Base-by-base conservation (phyloP, 345 rosid species). In the Linum trigynum region DNA sequence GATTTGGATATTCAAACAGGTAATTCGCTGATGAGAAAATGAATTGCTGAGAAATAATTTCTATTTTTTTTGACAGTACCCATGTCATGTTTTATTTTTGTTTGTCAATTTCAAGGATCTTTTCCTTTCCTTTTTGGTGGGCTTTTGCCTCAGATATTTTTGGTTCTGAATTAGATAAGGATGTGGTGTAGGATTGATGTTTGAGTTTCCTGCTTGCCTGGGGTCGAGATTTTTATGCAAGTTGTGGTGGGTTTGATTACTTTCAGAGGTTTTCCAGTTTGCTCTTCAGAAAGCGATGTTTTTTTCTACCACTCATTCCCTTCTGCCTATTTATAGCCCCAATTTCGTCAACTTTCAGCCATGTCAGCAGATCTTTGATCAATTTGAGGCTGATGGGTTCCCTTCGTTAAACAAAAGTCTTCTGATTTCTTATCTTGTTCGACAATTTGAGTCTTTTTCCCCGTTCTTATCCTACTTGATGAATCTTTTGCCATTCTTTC, bases 151-250 rank as follows among this genome's bases (percentile, higher is more conserved):
- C 12, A 55, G 65, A 57, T 66, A 16, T 65, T 71, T 61, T 43
- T 36, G 53, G 17, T 57, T 5, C 69, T 66, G 64, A 61, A 67
- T 15, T 48, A 66, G 66, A 72, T 66, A 16, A 74, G 77, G 67
- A 57, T 79, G 85, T 79, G 87, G 86, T 67, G 82, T 74, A 72
- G 84, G 77, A 71, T 82, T 73, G 89, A 84, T 67, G 67, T 66
- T 7, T 57, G 61, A 32, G 61, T 48, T 57, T 57, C 17, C 61
- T 57, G 61, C 23, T 37, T 23, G 38, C 23, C 38, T 6, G 9
- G 53, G 53, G 53, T 48, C 53, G 15, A 48, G 53, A 48, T 48
- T 48, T 48, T 48, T 48, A 48, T 48, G 53, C 53, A 48, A 48
- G 15, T 48, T 48, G 53, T 3, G 11, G 32, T 23, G 32, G 32